Conservation (phyloP, 164 flowering plant genomes). For the Taxillus chinensis region DNA sequence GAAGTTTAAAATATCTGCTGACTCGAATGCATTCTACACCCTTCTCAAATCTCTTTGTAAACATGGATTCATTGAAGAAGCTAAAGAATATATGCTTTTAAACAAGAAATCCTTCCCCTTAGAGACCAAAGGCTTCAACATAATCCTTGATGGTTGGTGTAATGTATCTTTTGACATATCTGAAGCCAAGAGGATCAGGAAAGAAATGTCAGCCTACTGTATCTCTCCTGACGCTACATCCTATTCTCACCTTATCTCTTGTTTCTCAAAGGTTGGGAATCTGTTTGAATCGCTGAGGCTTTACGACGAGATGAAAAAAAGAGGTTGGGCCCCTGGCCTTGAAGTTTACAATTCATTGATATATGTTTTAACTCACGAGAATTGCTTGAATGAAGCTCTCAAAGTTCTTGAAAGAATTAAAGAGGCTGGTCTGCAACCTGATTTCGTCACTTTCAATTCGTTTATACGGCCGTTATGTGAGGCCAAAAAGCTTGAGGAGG, state of each 20-base stretch:
- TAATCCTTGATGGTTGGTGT: constrained; percentile 87
- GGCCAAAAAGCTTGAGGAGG: constrained; percentile 52
- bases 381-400: constrained; percentile 71
- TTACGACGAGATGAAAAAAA: constrained; percentile 80
- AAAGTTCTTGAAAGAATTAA: constrained; percentile 50
- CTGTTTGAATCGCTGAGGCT: constrained; percentile 79
- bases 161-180: constrained; percentile 43
- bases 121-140: constrained; percentile 63
- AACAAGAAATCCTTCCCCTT: constrained; percentile 68
- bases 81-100: constrained; percentile 71
- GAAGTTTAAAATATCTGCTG: constrained; percentile 48
- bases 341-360: constrained; percentile 72
- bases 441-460: constrained; percentile 54
- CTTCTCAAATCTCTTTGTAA: constrained; percentile 54
- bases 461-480: constrained; percentile 71
- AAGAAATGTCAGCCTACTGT: constrained; percentile 78
- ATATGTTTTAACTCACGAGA: constrained; percentile 57
- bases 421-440: constrained; percentile 45
- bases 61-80: constrained; percentile 76
- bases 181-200: constrained; percentile 94
- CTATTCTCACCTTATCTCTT: constrained; percentile 69
- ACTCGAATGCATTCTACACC: constrained; percentile 38
- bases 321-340: constrained; percentile 52
- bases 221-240: constrained; percentile 55
- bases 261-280: constrained; percentile 74